Evolutionary conservation across 306 rosid genomes (phyloP), one percentile per base, ranked within the genome.

Genomic region (Albizia julibrissin): DNA sequence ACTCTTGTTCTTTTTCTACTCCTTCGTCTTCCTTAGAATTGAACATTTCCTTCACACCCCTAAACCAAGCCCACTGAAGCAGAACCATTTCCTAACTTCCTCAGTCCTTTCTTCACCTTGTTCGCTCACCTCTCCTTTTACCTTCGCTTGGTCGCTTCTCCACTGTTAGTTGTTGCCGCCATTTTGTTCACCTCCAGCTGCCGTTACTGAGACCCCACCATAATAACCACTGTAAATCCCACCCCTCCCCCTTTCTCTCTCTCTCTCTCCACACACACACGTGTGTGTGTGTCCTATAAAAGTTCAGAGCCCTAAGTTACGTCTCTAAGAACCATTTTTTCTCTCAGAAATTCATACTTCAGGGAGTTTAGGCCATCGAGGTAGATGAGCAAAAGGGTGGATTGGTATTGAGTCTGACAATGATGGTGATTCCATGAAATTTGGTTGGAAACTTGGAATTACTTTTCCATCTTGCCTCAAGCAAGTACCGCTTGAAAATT

Each of bases 401-500:
- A n/a, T 50, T 10, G 18, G 8, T 7, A 21, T 19, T 64, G 69
- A 64, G 18, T 5, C 21, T 2, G 22, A 64, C 10, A 16, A n/a
- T 14, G 71, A 33, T 6, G n/a, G 11, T 42, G 12, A 42, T 10
- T 42, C 46, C 12, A 7, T 42, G 9, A 34, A 34, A 34, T 34
- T 34, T 34, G 5, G 5, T 34, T 34, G 6, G 6, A 42, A 42
- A 42, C 2, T 8, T 42, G 46, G 14, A 85, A 95, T 95, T 66
- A 95, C 99, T 37, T 93, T 95, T 82, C 98, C 99, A 44, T 91
- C 99, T 34, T 93, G 93, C 74, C 99, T 95, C 21, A 95, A 93
- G 76, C 94, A 95, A 98, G 98, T 95, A 14, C 56, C 50, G 50
- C 13, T 84, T 29, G 58, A 22, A 34, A 34, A 33, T 67, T 34